phyloP scores from a whole-genome alignment of 148 eudicot species.

The Arctostaphylos glauca region DNA sequence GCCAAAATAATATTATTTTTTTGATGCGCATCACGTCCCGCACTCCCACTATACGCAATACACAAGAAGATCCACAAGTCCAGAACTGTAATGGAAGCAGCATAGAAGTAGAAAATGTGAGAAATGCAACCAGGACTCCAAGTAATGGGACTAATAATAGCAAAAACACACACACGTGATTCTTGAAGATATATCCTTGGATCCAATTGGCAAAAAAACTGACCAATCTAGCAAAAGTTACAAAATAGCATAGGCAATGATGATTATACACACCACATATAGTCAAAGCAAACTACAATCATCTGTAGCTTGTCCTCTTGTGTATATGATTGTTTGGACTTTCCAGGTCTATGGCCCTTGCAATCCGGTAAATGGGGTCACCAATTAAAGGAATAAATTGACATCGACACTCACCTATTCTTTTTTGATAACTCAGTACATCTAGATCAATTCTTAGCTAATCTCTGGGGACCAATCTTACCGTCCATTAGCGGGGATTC shows the following conservation, averaged over 20 bases:
- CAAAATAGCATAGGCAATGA: not conserved
- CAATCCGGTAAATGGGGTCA: not conserved
- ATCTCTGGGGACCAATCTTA: too few species aligned
- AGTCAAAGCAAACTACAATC: not conserved
- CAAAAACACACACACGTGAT: not conserved
- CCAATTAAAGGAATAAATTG: not conserved
- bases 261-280: not conserved
- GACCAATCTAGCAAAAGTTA: not conserved
- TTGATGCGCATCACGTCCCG: too few species aligned
- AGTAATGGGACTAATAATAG: not conserved
- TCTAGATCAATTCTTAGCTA: too few species aligned
- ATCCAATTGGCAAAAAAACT: not conserved
- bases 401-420: not conserved
- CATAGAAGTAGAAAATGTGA: not conserved
- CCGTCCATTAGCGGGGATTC: too few species aligned
- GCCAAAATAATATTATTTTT: too few species aligned
- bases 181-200: not conserved
- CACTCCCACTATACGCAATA: too few species aligned
- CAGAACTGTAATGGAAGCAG: too few species aligned
- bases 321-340: not conserved
- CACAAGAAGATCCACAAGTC: too few species aligned
- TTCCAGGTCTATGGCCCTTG: not conserved
- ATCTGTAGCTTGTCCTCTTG: not conserved
- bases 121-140: not conserved
- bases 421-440: too few species aligned